Evolutionary conservation across 176 grass and related monocot species (phyloP).

Genomic region (Pontederia crassipes): DNA sequence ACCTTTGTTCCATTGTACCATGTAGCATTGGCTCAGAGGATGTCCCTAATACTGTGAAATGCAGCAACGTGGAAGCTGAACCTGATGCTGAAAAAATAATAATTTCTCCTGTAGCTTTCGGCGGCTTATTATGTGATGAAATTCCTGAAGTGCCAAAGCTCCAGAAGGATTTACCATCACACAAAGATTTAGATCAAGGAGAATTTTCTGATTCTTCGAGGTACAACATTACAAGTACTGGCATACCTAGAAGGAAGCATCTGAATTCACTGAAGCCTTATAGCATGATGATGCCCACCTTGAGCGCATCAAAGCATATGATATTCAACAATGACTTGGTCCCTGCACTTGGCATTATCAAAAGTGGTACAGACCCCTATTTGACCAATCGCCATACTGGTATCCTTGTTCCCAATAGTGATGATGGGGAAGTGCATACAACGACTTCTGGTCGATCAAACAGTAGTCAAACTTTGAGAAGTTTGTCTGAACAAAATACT

Average conservation of each 20-base stretch:
- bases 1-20: constrained; percentile 74
- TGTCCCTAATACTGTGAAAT: constrained; percentile 17
- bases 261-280: constrained; percentile 41
- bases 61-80: constrained; percentile 20
- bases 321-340: constrained; percentile 11
- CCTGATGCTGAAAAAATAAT: constrained; percentile 18
- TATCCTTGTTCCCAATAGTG: neutral
- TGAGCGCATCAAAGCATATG: constrained; percentile 14
- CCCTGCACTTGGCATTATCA: neutral
- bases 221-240: constrained; percentile 1
- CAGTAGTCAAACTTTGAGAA: neutral
- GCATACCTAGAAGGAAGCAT: constrained; percentile 10
- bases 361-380: neutral
- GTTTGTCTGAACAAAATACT: neutral
- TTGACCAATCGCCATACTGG: neutral
- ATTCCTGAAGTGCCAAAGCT: neutral
- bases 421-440: constrained; percentile 1
- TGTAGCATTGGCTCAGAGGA: constrained; percentile 63
- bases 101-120: constrained; percentile 6
- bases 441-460: neutral
- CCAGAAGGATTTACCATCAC: constrained; percentile 6
- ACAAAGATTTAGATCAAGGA: constrained; percentile 9
- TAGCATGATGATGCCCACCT: constrained; percentile 29
- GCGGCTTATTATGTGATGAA: constrained; percentile 21
- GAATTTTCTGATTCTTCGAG: constrained; percentile 17